phyloP scores from a whole-genome alignment of 495 filamentous ascomycete species.

The Penicillium soppii region DNA sequence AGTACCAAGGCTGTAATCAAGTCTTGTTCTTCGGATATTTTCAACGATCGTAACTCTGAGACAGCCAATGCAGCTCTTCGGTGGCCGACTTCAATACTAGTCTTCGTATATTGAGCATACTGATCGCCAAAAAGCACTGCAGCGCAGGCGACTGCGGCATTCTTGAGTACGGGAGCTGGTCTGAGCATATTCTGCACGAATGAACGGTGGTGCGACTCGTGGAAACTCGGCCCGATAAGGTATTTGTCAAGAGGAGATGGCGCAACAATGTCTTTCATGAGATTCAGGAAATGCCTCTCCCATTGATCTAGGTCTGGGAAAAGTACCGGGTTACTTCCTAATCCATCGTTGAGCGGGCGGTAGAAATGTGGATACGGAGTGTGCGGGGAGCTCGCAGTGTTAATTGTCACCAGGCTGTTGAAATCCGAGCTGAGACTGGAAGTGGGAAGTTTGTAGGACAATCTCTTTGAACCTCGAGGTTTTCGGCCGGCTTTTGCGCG shows the following conservation, averaged over 20 bases:
- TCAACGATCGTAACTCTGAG: slow-evolving; percentile 14
- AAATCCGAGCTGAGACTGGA: background rate
- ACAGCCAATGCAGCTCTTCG: slow-evolving; percentile 15
- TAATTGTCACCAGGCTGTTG: too few relatives aligned
- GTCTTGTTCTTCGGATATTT: slow-evolving; percentile 7
- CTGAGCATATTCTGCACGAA: slow-evolving; percentile 14
- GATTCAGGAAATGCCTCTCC: slow-evolving; percentile 19
- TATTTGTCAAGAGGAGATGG: slow-evolving; percentile 20
- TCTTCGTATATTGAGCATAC: slow-evolving; percentile 2
- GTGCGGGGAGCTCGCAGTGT: background rate
- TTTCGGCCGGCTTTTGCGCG: slow-evolving; percentile 10
- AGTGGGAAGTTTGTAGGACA: slow-evolving; percentile 14
- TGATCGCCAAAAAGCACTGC: slow-evolving; percentile 17
- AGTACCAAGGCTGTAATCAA: slow-evolving; percentile 12
- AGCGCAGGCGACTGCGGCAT: slow-evolving; percentile 18
- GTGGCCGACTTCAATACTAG: slow-evolving; percentile 11
- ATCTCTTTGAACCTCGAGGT: slow-evolving; percentile 1
- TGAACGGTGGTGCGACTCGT: slow-evolving; percentile 12
- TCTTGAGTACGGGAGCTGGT: slow-evolving; percentile 7
- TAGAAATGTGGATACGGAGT: background rate
- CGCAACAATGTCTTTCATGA: slow-evolving; percentile 14
- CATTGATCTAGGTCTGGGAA: slow-evolving; percentile 13
- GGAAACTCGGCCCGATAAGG: slow-evolving; percentile 15
- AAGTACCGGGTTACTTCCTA: slow-evolving; percentile 9
- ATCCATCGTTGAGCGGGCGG: background rate